These are phyloP conservation scores for Globisporangium apiculatum DNA, from an alignment of 352 stramenopile genomes.

Conservation along the genomic window DNA sequence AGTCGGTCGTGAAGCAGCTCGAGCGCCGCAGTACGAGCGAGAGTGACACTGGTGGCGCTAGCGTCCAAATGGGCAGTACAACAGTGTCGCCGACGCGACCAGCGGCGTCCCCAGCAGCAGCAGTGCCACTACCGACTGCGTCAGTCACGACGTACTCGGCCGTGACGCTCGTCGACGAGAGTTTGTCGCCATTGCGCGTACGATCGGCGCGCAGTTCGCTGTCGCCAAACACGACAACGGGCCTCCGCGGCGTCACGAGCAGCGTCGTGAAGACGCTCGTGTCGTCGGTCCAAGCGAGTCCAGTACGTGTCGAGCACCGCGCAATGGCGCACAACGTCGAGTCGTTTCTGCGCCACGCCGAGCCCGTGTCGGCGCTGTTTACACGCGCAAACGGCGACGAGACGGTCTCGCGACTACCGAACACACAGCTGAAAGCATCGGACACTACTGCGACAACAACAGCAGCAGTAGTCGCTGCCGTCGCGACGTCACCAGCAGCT, in stretches of 20 bases:
- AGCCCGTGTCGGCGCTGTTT: conserved; percentile 2
- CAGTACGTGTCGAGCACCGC: conserved; percentile 2
- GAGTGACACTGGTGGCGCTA: background rate
- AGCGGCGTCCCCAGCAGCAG: background rate
- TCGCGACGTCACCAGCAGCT: background rate
- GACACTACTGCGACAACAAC: background rate
- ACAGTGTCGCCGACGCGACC: background rate
- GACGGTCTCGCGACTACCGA: background rate
- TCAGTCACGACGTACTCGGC: background rate
- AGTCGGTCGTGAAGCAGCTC: conserved; percentile 12
- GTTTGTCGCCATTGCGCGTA: background rate
- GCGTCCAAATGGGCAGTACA: background rate
- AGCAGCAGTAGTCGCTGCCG: background rate
- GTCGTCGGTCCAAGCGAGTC: conserved; percentile 4
- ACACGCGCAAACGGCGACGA: conserved; percentile 2
- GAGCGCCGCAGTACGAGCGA: background rate
- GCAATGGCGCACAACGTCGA: conserved; percentile 8
- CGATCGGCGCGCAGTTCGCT: conserved; percentile 2
- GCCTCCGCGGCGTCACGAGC: background rate
- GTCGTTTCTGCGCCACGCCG: conserved; percentile 5
- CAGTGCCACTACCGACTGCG: background rate
- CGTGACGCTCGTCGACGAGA: background rate
- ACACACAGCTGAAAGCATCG: conserved; percentile 3
- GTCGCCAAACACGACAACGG: background rate
- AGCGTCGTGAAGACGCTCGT: background rate